Evolutionary conservation across 768 basidiomycete genomes (phyloP), one percentile per base, ranked within the genome.

Genomic region (Coprinopsis sp.): DNA sequence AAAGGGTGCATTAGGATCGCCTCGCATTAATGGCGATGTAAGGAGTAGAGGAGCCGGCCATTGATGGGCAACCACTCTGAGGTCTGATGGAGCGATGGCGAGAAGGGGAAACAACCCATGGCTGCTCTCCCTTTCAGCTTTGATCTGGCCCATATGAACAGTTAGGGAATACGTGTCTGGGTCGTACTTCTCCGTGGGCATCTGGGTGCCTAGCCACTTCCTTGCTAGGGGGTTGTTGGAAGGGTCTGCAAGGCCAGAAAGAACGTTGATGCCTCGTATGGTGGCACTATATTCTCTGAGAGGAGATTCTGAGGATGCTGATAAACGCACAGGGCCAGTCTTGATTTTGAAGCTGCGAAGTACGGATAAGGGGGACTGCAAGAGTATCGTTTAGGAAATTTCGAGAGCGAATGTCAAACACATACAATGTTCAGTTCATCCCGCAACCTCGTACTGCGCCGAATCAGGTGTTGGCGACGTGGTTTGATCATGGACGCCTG

Each of bases 31-130:
- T 0, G 73, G 65, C 18, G 74, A 66, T 2, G 71, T 61, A 25
- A 63, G 62, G 24, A 83, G 61, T 68, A 76, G 76, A n/a, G 74
- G 76, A 33, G 72, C 60, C 7, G 82, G 80, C 84, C 83, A 88
- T 58, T 81, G 79, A 2, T 73, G 73, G 18, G 71, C 61, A 19
- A 84, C 61, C 1, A 66, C 58, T 38, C 72, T 62, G 21, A 77
- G 50, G 27, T 66, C 53, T 13, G 74, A 44, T 4, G 64, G 58
- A 19, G 72, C 71, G 13, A 82, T 49, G 13, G 65, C 68, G 28
- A 75, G 53, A 12, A 84, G 54, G n/a, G 68, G 70, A 50, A 71
- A 58, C 39, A 60, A 57, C 51, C 65, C 61, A 22, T 60, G 56
- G 14, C 53, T 51, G 14, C 62, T 66, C 33, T 58, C 67, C 38